Evolutionary conservation across 2,329 filamentous ascomycete genomes (phyloP), one percentile per base, ranked within the genome.

Genomic region (Xylariaceae sp.): DNA sequence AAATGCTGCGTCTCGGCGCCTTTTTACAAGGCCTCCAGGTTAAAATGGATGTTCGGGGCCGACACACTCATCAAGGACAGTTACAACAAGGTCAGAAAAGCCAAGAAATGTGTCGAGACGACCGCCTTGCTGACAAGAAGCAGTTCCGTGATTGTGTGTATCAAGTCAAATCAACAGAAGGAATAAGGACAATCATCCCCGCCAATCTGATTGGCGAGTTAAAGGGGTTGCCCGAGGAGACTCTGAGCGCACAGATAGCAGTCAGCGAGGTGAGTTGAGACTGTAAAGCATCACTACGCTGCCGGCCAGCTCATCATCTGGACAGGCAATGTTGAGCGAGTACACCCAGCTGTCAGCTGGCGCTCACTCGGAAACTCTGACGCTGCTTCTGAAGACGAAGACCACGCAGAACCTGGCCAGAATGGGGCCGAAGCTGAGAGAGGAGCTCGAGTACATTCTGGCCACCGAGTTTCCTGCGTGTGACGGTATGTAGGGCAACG

Each of bases 151-250:
- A 70, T 42, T 55, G 46, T n/a, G 60, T 66, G 12, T 71, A 72
- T 35, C 65, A 70, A 39, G 67, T 71, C 50, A 66, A 61, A 44
- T 65, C 65, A 4, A 72, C 68, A 2, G 68, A 72, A 44, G 68
- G 68, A 9, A 41, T 61, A 12, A 65, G 70, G 39, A 64, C 68
- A 8, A 51, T 71, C 30, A 57, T 71, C 19, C 68, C 68, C 3
- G 54, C 63, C 9, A 60, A 52, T 13, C 50, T 68, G 8, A 53
- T 71, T 3, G 50, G 58, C 9, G 67, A 71, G 47, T 52, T 71
- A 16, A 70, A 68, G 44, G 58, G 58, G 5, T 44, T 71, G 5
- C 67, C 67, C 0, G 68, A 71, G 33, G 61, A 69, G 27, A 56
- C 65, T 7, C 48, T 71, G 24, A 71, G 68, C 35, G 63, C 67